A percentile compares a stretch with the other conserved stretches of the same genome.
phyloP scores from a whole-genome alignment of 2,329 filamentous ascomycete species.

The Apiospora marii region DNA sequence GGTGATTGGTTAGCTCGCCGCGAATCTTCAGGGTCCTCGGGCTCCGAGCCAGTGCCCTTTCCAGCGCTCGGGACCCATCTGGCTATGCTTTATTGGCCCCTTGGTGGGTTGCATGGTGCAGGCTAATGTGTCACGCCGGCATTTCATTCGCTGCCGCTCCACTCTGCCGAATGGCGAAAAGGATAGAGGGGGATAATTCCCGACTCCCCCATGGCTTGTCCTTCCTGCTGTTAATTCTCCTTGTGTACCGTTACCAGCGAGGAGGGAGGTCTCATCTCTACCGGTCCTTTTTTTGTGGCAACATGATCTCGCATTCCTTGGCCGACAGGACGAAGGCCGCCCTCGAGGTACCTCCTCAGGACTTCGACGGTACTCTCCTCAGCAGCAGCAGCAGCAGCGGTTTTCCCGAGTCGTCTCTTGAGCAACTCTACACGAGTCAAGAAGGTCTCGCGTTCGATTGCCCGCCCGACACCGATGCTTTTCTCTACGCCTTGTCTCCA shows the following conservation, averaged over 20 bases:
- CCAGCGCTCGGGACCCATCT: neutral
- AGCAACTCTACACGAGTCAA: neutral
- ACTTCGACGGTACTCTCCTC: neutral
- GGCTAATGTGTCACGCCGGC: constrained; percentile 3
- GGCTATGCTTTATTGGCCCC: neutral
- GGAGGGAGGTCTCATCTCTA: neutral
- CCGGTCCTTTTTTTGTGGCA: constrained; percentile 14
- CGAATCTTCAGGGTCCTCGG: neutral
- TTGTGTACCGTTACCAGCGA: neutral
- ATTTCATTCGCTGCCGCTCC: neutral
- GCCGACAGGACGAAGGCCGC: neutral
- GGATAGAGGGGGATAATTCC: neutral
- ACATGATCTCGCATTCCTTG: constrained; percentile 10
- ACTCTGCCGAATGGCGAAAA: neutral
- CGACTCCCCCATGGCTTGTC: neutral
- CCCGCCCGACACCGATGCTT: neutral
- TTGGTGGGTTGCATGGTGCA: neutral
- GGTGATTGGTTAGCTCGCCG: neutral
- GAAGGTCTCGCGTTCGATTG: neutral
- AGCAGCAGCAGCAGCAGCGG: neutral
- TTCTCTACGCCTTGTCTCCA: neutral
- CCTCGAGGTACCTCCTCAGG: neutral
- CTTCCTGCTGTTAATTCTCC: neutral
- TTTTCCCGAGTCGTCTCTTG: neutral
- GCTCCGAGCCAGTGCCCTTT: neutral